A percentile compares a stretch with the other conserved stretches of the same genome.
phyloP scores from a whole-genome alignment of 2,329 filamentous ascomycete genomes.

The Exophiala lecanii-corni region DNA sequence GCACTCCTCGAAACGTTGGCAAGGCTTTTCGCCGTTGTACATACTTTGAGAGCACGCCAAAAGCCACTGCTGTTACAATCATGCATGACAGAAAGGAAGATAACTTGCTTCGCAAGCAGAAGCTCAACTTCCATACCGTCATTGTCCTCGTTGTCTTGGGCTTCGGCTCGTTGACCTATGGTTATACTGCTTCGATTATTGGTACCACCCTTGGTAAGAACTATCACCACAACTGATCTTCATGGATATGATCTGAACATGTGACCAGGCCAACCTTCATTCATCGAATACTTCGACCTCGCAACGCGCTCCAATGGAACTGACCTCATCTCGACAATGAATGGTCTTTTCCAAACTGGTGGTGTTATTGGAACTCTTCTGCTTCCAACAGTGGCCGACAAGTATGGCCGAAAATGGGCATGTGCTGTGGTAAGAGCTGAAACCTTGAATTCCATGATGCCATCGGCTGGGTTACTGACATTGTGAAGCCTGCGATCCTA shows the following conservation, averaged over 20 bases:
- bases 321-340: conserved; percentile 22
- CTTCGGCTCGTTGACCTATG: conserved; percentile 21
- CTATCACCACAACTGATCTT: too few relatives aligned
- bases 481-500: conserved; percentile 11
- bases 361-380: conserved; percentile 19
- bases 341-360: conserved; percentile 18
- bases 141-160: conserved; percentile 19
- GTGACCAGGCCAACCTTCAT: conserved; percentile 36
- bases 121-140: conserved; percentile 17
- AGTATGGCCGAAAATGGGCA: conserved; percentile 22
- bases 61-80: too few relatives aligned
- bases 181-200: conserved; percentile 24
- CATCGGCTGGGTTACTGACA: conserved; percentile 3
- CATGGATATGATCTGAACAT: too few relatives aligned
- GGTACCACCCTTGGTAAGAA: conserved; percentile 25
- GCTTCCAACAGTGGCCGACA: conserved; percentile 19
- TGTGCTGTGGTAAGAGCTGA: conserved; percentile 18
- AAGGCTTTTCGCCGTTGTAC: too few relatives aligned
- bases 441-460: too few relatives aligned
- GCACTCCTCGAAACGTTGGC: too few relatives aligned
- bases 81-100: conserved; percentile 4
- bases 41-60: too few relatives aligned
- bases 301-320: conserved; percentile 17
- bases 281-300: conserved; percentile 34
- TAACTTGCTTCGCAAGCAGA: conserved; percentile 16